Conservation (phyloP, 345 rosid genomes). For the Trapa bicornis region DNA sequence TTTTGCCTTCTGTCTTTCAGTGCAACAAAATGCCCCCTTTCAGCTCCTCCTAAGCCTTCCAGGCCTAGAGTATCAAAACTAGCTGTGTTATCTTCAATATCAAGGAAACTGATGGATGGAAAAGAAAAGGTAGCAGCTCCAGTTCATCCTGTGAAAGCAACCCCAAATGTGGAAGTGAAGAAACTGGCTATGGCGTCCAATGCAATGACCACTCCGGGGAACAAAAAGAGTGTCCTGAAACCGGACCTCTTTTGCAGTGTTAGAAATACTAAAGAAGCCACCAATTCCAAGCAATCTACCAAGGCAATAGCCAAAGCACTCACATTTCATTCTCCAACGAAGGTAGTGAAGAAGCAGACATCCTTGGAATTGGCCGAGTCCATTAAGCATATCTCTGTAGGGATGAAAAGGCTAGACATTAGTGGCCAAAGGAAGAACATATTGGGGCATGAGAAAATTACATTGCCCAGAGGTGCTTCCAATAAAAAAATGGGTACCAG, state of each 20-base stretch:
- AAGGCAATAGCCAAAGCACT: constrained; percentile 48
- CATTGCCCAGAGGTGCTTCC: constrained; percentile 20
- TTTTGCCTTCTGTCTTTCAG: constrained; percentile 18
- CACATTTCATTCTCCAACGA: constrained; percentile 79
- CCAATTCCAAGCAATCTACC: constrained; percentile 23
- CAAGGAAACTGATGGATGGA: constrained; percentile 35
- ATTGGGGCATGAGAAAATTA: constrained; percentile 16
- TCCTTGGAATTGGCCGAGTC: constrained; percentile 39
- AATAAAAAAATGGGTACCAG: constrained; percentile 39
- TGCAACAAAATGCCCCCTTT: constrained; percentile 50
- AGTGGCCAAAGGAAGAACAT: constrained; percentile 26
- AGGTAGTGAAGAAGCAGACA: constrained; percentile 37
- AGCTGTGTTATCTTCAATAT: constrained; percentile 66
- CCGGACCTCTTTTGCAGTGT: constrained; percentile 48
- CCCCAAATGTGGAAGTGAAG: constrained; percentile 38
- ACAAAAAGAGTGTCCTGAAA: constrained; percentile 35
- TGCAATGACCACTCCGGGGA: constrained; percentile 51
- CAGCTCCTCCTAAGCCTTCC: constrained; percentile 75
- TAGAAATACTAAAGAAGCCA: constrained; percentile 35
- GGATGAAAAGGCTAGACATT: constrained; percentile 63
- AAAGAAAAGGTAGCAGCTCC: constrained; percentile 23
- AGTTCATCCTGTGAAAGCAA: constrained; percentile 16
- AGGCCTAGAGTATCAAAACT: constrained; percentile 48
- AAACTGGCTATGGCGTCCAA: constrained; percentile 22
- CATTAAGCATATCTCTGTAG: constrained; percentile 36